Evolutionary conservation across 495 filamentous ascomycete species (phyloP).

Genomic region (Hypoxylon cercidicola): DNA sequence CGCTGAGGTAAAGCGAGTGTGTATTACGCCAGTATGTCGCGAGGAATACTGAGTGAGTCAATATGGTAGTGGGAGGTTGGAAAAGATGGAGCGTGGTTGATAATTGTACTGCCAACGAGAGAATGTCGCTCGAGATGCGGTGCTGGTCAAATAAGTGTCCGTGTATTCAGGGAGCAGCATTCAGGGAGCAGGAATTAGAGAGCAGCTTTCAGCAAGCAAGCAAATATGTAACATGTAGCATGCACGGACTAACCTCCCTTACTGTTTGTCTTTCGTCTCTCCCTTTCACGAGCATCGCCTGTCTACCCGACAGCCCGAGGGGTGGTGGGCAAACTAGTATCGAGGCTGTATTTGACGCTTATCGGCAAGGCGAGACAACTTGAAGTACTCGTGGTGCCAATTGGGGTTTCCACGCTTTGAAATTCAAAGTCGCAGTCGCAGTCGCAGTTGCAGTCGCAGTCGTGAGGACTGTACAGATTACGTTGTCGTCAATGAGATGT

Average conservation of each 20-base stretch:
- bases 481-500: neutral
- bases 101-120: no score
- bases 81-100: no score
- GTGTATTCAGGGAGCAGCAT: no score
- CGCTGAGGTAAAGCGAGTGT: neutral
- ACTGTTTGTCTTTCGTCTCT: neutral
- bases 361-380: neutral
- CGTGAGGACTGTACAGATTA: no score
- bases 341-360: constrained; percentile 16
- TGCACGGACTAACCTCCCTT: constrained; percentile 1
- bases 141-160: constrained; percentile 5
- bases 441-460: no score
- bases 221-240: neutral
- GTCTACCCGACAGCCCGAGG: no score
- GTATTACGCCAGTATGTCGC: neutral
- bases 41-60: no score
- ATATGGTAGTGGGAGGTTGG: no score
- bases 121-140: neutral
- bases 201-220: no score
- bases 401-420: no score
- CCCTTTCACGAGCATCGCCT: constrained; percentile 9
- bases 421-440: no score
- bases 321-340: neutral
- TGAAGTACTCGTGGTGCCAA: neutral
- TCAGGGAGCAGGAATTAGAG: no score